phyloP scores from a whole-genome alignment of 2,329 filamentous ascomycete genomes.

The Aspergillus fijiensis region DNA sequence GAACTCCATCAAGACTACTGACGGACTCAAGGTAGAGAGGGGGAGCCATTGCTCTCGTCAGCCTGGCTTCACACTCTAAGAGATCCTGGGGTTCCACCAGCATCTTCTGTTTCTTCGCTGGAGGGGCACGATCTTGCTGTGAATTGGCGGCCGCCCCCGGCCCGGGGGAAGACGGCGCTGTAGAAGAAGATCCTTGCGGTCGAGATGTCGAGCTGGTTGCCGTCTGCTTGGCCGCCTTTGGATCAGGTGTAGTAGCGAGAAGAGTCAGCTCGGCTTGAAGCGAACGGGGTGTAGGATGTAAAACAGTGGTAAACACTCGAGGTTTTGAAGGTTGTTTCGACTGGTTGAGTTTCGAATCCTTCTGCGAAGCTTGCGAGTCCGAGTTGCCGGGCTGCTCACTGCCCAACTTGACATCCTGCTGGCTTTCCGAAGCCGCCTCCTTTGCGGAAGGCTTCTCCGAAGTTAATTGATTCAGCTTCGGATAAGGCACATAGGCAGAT shows the following conservation, averaged over 20 bases:
- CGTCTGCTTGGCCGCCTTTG: conserved; percentile 50
- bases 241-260: conserved; percentile 69
- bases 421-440: conserved; percentile 22
- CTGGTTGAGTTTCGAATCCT: conserved; percentile 47
- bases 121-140: conserved; percentile 52
- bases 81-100: conserved; percentile 74
- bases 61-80: conserved; percentile 71
- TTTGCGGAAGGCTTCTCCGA: conserved; percentile 30
- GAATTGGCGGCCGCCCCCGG: conserved; percentile 65
- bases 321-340: conserved; percentile 55
- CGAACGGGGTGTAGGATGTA: conserved; percentile 78
- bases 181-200: conserved; percentile 38
- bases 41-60: conserved; percentile 71
- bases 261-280: conserved; percentile 73
- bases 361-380: conserved; percentile 60
- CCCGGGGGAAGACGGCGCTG: conserved; percentile 65
- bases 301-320: conserved; percentile 72
- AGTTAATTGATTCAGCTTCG: conserved; percentile 44
- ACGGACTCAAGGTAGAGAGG: conserved; percentile 77
- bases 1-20: conserved; percentile 65
- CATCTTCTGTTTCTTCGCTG: conserved; percentile 71
- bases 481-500: conserved; percentile 78
- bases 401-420: conserved; percentile 23
- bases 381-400: conserved; percentile 42
- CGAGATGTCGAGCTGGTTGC: conserved; percentile 43